Percentiles rank a stretch among this genome's conserved stretches.
Conservation (phyloP, 345 rosid genomes). For the Cardamine occulta region DNA sequence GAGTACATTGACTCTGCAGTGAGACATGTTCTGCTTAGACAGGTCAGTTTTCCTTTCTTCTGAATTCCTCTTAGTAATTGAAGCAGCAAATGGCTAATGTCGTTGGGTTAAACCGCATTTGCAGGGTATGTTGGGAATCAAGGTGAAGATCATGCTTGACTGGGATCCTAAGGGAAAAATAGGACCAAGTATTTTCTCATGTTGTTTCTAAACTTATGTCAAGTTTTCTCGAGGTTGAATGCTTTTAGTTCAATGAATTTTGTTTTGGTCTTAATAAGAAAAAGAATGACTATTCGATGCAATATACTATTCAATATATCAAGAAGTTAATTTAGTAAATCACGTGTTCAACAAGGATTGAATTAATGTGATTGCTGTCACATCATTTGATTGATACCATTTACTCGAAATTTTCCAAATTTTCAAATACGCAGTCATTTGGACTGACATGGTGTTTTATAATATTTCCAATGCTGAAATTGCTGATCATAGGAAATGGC, state of each 20-base stretch:
- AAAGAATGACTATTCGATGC: neutral
- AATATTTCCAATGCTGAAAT: too few species aligned
- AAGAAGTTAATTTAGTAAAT: neutral
- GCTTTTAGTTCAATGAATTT: neutral
- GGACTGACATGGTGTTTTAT: too few species aligned
- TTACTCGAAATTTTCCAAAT: too few species aligned
- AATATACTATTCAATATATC: neutral
- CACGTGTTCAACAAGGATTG: neutral
- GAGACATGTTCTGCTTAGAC: conserved; percentile 71
- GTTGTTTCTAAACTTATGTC: conserved; percentile 12
- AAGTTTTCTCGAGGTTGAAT: neutral
- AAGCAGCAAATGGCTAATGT: too few species aligned
- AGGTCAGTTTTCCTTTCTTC: conserved; percentile 45
- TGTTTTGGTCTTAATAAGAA: neutral
- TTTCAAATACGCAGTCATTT: too few species aligned
- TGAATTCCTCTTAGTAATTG: too few species aligned
- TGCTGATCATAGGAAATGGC: too few species aligned
- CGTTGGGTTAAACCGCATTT: neutral
- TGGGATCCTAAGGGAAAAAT: conserved; percentile 81
- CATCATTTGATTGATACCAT: too few species aligned
- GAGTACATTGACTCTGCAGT: conserved; percentile 87
- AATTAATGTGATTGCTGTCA: too few species aligned
- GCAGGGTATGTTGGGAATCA: conserved; percentile 78
- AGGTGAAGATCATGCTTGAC: conserved; percentile 76
- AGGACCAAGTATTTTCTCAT: conserved; percentile 45